Percentiles rank a stretch among this genome's conserved stretches.
phyloP scores from a whole-genome alignment of 257 asterid species.

The Dorcoceras hygrometricum region DNA sequence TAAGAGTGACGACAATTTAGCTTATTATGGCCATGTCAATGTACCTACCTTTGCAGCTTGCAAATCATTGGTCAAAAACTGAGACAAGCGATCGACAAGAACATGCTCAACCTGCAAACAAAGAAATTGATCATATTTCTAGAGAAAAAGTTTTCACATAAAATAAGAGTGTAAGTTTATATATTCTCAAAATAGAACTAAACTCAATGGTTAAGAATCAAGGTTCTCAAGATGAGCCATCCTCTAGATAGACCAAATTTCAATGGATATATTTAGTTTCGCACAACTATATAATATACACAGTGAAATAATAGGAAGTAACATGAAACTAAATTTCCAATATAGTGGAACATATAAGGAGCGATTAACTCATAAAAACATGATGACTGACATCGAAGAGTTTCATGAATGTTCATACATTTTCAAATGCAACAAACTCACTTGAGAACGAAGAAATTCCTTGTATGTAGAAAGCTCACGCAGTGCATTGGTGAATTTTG shows the following conservation, averaged over 20 bases:
- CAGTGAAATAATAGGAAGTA: slow-evolving; percentile 14
- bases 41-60: slow-evolving; percentile 85
- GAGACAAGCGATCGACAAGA: slow-evolving; percentile 85
- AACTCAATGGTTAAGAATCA: slow-evolving; percentile 9
- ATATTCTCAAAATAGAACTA: slow-evolving; percentile 19
- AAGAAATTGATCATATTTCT: slow-evolving; percentile 24
- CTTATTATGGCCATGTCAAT: slow-evolving; percentile 12
- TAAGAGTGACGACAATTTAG: slow-evolving; percentile 14
- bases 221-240: slow-evolving; percentile 14
- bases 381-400: slow-evolving; percentile 7
- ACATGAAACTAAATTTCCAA: background rate
- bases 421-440: slow-evolving; percentile 27
- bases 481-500: slow-evolving; percentile 70
- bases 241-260: slow-evolving; percentile 5
- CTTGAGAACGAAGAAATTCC: slow-evolving; percentile 97
- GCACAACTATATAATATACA: background rate
- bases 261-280: slow-evolving; percentile 7
- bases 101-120: slow-evolving; percentile 89
- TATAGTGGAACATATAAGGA: background rate
- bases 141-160: slow-evolving; percentile 19
- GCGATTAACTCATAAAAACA: slow-evolving; percentile 3
- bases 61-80: slow-evolving; percentile 78
- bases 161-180: slow-evolving; percentile 10
- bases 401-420: slow-evolving; percentile 9
- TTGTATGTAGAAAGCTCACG: slow-evolving; percentile 89